Evolutionary conservation across 495 filamentous ascomycete species (phyloP), one percentile per base, ranked within the genome.

Genomic region (Penicillium argentinense): DNA sequence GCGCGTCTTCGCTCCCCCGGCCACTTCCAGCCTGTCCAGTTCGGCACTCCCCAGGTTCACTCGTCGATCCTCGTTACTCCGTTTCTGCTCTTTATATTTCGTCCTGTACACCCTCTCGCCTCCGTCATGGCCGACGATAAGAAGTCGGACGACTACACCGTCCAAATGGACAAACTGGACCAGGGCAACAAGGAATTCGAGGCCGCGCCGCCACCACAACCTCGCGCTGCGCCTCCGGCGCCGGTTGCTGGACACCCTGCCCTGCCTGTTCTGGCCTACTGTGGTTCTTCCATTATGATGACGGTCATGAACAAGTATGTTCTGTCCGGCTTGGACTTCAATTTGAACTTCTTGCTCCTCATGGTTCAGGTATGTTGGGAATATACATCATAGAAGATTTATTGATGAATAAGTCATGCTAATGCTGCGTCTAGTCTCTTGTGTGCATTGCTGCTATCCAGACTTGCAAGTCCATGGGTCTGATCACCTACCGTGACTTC

Each of bases 271-370:
- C 62, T 96, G 39, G 83, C 86, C 17, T 99, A 99, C 74, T 99
- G 93, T 71, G 77, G 83, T 56, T 86, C 93, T 40, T 97, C 91
- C 4, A 99, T 99, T 54, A 75, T 92, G 67, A 99, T 99, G 93
- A 99, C 95, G 28, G 85, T 96, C 18, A 95, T 93, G 71, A 99
- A 99, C 74, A 99, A 99, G 79, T 99, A 93, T 65, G 91, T 96
- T 39, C 77, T 99, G 23, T 95, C 89, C 24, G 95, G 93, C 23
- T 69, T 78, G 11, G 80, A 87, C 51, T 99, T 93, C 75, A 99
- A 99, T 69, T 66, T 99, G 56, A 97, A 96, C 69, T 97, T 97
- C 73, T 89, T 97, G 69, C 83, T 97, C 44, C 82, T 97, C 22
- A 83, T 77, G 43, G 77, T 97, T 36, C 93, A 99, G 85, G 93